Evolutionary conservation across 805 yeast genomes (phyloP).

Genomic region (Maudiozyma serrabonitensis): DNA sequence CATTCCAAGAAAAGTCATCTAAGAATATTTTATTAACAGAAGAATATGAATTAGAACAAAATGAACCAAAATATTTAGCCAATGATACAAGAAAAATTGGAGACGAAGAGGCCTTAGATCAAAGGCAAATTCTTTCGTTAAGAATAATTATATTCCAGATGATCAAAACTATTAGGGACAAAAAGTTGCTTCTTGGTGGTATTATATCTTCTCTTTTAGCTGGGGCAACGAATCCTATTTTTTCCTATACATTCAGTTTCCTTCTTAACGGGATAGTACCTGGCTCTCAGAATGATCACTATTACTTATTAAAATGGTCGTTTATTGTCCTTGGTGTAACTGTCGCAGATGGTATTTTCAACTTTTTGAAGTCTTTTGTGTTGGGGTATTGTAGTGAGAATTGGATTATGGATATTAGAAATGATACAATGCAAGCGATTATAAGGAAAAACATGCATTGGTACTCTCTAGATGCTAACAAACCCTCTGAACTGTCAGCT

Average conservation of each 20-base stretch:
- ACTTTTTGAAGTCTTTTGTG: constrained; percentile 40
- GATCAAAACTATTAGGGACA: constrained; percentile 22
- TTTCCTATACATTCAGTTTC: constrained; percentile 69
- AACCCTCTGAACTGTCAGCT: constrained; percentile 49
- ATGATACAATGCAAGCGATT: constrained; percentile 38
- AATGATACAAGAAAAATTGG: background rate
- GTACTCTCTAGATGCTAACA: constrained; percentile 34
- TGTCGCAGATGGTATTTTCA: constrained; percentile 46
- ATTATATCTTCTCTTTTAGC: constrained; percentile 41
- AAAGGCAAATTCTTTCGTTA: constrained; percentile 19
- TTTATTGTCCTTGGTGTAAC: constrained; percentile 54
- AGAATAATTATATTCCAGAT: constrained; percentile 18
- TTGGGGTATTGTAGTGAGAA: constrained; percentile 54
- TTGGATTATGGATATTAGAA: constrained; percentile 53
- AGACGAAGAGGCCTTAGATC: background rate
- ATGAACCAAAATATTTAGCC: too few species aligned
- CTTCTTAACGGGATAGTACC: constrained; percentile 57
- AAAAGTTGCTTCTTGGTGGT: constrained; percentile 37
- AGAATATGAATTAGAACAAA: background rate
- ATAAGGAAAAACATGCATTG: constrained; percentile 44
- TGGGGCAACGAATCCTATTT: constrained; percentile 64
- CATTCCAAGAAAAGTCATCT: too few species aligned
- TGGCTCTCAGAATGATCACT: constrained; percentile 22
- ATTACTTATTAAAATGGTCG: constrained; percentile 53
- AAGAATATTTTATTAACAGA: background rate